Evolutionary conservation across 495 filamentous ascomycete genomes (phyloP).

Genomic region (Neurospora sublineolata): DNA sequence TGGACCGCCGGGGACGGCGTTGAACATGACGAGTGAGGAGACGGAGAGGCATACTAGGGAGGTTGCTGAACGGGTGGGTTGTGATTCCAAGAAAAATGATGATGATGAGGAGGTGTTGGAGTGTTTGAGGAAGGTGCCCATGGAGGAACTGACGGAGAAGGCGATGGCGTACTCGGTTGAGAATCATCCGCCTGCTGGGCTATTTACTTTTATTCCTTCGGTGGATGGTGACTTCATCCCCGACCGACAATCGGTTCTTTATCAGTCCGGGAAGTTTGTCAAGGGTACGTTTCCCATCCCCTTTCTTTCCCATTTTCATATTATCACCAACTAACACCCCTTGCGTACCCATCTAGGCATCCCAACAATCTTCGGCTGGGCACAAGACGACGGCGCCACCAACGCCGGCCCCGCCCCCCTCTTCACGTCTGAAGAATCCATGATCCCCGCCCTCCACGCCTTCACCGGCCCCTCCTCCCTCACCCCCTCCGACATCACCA

Average conservation of each 20-base stretch:
- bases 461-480: slow-evolving; percentile 2
- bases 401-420: slow-evolving; percentile 9
- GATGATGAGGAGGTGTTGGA: slow-evolving; percentile 18
- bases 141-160: slow-evolving; percentile 20
- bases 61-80: slow-evolving; percentile 18
- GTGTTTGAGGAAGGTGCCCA: slow-evolving; percentile 22
- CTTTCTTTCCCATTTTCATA: too few species aligned
- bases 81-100: not conserved
- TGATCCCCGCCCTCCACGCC: slow-evolving; percentile 5
- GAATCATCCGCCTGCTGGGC: slow-evolving; percentile 12
- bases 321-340: too few species aligned
- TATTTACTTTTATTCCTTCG: slow-evolving; percentile 20
- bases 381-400: slow-evolving; percentile 20
- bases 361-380: slow-evolving; percentile 20
- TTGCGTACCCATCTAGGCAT: too few species aligned
- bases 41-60: slow-evolving; percentile 24
- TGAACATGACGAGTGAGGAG: slow-evolving; percentile 28
- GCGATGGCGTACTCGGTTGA: slow-evolving; percentile 13
- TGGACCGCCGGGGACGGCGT: slow-evolving; percentile 29
- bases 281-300: slow-evolving; percentile 7
- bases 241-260: slow-evolving; percentile 11
- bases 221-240: slow-evolving; percentile 22
- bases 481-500: slow-evolving; percentile 7
- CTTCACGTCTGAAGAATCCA: slow-evolving; percentile 10
- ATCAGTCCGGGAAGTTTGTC: slow-evolving; percentile 15